Evolutionary conservation across 140 eudicot species (phyloP).

Genomic region (Ambrosia hybrid): DNA sequence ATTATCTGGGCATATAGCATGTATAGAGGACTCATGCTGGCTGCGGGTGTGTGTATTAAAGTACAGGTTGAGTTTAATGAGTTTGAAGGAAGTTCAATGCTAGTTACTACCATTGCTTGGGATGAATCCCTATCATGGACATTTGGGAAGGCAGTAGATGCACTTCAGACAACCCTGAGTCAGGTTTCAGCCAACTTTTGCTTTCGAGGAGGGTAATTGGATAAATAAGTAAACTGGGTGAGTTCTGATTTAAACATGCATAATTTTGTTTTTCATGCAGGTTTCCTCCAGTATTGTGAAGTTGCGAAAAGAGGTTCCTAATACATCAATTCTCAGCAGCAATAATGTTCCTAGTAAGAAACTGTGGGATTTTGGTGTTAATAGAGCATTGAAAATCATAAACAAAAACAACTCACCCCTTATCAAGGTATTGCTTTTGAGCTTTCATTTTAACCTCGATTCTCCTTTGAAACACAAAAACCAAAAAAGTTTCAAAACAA

Average conservation of each 20-base stretch:
- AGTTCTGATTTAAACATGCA: background rate
- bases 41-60: constrained; percentile 33
- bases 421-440: constrained; percentile 49
- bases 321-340: constrained; percentile 46
- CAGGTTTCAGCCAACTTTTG: constrained; percentile 42
- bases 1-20: constrained; percentile 1
- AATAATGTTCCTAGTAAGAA: constrained; percentile 66
- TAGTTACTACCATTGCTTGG: constrained; percentile 89
- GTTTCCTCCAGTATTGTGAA: constrained; percentile 49
- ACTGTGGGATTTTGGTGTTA: constrained; percentile 75
- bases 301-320: constrained; percentile 48
- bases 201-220: background rate
- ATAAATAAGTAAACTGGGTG: background rate
- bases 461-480: constrained; percentile 5
- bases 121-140: constrained; percentile 74
- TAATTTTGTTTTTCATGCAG: constrained; percentile 36
- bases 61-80: constrained; percentile 90
- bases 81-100: constrained; percentile 89
- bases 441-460: background rate
- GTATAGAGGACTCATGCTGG: constrained; percentile 28
- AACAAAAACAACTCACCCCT: constrained; percentile 56
- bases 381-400: constrained; percentile 71
- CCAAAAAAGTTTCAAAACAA: background rate
- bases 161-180: constrained; percentile 67
- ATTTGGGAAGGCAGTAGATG: constrained; percentile 54